A percentile compares a stretch with the other conserved stretches of the same genome.
Conservation (phyloP, 306 rosid species). For the Medicago ruthenica region DNA sequence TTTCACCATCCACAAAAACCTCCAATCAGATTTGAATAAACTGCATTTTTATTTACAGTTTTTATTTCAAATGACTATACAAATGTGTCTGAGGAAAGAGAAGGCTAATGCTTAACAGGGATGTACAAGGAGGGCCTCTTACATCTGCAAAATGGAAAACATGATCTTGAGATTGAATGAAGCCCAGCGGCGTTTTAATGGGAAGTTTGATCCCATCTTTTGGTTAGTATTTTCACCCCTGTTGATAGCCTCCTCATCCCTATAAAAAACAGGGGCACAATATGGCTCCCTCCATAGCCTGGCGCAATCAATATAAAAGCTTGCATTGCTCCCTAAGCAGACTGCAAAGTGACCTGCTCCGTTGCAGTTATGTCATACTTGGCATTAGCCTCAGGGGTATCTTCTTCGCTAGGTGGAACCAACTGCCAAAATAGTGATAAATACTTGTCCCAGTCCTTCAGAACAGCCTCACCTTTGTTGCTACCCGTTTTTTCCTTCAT, state of each 20-base stretch:
- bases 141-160: slow-evolving; percentile 36
- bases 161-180: slow-evolving; percentile 45
- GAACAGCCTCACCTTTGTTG: slow-evolving; percentile 73
- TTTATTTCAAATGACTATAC: slow-evolving; percentile 54
- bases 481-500: slow-evolving; percentile 95
- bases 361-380: slow-evolving; percentile 66
- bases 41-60: slow-evolving; percentile 55
- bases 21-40: slow-evolving; percentile 38
- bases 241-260: slow-evolving; percentile 38
- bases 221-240: slow-evolving; percentile 27
- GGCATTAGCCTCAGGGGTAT: slow-evolving; percentile 90
- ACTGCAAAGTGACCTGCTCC: slow-evolving; percentile 73
- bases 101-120: slow-evolving; percentile 41
- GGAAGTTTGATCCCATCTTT: slow-evolving; percentile 35
- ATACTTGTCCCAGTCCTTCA: slow-evolving; percentile 86
- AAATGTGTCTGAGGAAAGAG: slow-evolving; percentile 29
- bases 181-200: slow-evolving; percentile 2
- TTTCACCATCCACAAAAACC: slow-evolving; percentile 35
- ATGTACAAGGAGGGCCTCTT: slow-evolving; percentile 32
- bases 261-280: slow-evolving; percentile 44
- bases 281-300: slow-evolving; percentile 38
- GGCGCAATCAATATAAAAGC: slow-evolving; percentile 14
- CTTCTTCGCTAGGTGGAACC: slow-evolving; percentile 99
- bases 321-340: slow-evolving; percentile 61
- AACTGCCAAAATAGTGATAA: slow-evolving; percentile 92